Base-by-base conservation (phyloP, 257 asterid genomes). In the Orobanche coerulescens region DNA sequence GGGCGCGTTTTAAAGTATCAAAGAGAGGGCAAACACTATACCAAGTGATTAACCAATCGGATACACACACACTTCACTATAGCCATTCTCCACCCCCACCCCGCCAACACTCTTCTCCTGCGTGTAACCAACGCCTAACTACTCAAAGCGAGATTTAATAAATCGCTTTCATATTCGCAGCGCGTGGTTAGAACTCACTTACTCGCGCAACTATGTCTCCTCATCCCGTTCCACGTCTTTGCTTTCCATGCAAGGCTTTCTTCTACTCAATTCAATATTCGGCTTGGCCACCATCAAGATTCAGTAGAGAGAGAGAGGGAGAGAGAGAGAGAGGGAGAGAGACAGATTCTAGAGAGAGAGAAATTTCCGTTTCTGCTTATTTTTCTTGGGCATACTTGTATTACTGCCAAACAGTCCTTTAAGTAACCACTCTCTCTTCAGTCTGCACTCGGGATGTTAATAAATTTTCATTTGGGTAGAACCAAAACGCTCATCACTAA, bases 161-260 rank as follows among this genome's bases (percentile, higher is more conserved):
- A 48, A 42, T 62, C 66, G 44, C 13, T 26, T 15, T 25, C 18
- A n/a, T 26, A 53, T 33, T 58, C 58, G 34, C 56, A 42, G 78
- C 74, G 64, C 60, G 75, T 30, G 46, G 14, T 23, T 26, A 37
- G 53, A 15, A 30, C 19, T n/a, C 6, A 34, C 24, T 20, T 61
- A 61, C 68, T 78, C 68, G 62, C n/a, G 74, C 65, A 5, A 68
- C 64, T 58, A 34, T 59, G 71, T 24, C 1, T 63, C 13, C 18
- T 40, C 47, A 47, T 4, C 61, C 65, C 69, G 72, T 57, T 75
- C 70, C 53, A 25, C 71, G 70, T 71, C 75, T 80, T 78, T 75
- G 75, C 79, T 77, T 47, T 73, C 85, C 88, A 80, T 77, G 86
- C 90, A 84, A 78, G 81, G 70, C 74, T 77, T 68, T 50, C 67